These are phyloP conservation scores for Teratosphaeria zuluensis DNA, from an alignment of 2,329 filamentous ascomycete genomes.

Conservation along the genomic window DNA sequence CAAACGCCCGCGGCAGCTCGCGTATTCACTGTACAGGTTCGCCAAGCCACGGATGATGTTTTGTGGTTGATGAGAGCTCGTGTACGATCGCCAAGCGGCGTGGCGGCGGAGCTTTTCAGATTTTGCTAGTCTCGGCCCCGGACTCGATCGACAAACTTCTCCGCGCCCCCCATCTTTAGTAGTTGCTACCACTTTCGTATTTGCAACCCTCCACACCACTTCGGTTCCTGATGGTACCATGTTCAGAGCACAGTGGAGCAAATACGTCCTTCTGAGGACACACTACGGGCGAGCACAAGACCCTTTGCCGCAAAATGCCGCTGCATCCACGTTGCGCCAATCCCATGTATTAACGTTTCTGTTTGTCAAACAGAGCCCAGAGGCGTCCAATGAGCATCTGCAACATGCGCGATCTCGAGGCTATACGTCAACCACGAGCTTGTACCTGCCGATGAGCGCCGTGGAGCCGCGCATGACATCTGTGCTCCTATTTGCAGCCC, in stretches of 20 bases:
- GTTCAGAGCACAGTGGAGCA: too few relatives aligned
- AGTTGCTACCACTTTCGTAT: too few relatives aligned
- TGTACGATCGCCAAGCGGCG: too few relatives aligned
- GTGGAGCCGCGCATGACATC: not conserved
- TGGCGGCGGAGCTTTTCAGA: not conserved
- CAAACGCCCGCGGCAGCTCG: too few relatives aligned
- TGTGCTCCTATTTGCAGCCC: constrained; percentile 1
- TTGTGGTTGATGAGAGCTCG: too few relatives aligned
- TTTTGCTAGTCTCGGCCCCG: not conserved
- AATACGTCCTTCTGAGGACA: too few relatives aligned
- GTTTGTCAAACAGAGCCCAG: not conserved
- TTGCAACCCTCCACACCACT: not conserved
- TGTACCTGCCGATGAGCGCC: constrained; percentile 2
- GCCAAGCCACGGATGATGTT: too few relatives aligned
- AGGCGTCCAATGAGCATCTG: not conserved
- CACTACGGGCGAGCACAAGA: too few relatives aligned
- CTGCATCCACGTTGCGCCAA: not conserved
- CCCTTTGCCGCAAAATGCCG: not conserved
- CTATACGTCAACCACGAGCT: not conserved
- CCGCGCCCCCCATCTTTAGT: not conserved
- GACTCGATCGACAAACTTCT: not conserved
- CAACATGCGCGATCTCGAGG: not conserved
- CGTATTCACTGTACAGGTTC: too few relatives aligned
- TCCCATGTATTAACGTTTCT: not conserved
- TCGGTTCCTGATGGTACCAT: not conserved